Base-by-base conservation (phyloP, 805 yeast genomes). In the Diddensiella transvaalensis region DNA sequence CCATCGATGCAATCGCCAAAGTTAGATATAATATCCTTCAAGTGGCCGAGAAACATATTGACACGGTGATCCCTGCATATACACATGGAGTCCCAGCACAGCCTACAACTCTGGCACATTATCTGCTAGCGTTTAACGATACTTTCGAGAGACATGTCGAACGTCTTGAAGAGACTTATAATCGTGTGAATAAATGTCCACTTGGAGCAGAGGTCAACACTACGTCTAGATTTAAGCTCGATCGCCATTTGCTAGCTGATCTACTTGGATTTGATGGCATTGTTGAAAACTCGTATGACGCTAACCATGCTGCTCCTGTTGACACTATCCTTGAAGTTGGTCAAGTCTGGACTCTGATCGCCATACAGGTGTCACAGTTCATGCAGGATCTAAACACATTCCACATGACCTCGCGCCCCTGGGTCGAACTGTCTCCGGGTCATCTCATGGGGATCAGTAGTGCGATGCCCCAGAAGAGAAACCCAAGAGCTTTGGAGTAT, bases 401-500 rank as follows among this genome's bases (percentile, higher is more conserved):
- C 33, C 51, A 48, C 22, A 44, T 44, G 48, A 48, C 51, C 3
- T 36, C 51, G n/a, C 43, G 44, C 3, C 51, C 51, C 8, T 48
- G 51, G 51, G 36, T 48, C 45, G 15, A 33, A n/a, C 17, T 47
- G 23, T 35, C 50, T 5, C 49, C 49, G 8, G 48, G 48, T 2
- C 40, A 44, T 8, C 43, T 47, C 22, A 43, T 47, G 50, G 47
- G 46, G 19, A 47, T 47, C 38, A 47, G 50, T 38, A 47, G 50
- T 42, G 46, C 50, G 6, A 47, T 47, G 50, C 50, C 50, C 19
- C 50, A 47, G 42, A 47, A 47, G 47, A 39, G 50, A 8, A 47
- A 47, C 18, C 50, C 50, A 15, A 21, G 50, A 6, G 47, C 47
- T 17, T 37, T 47, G 4, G 50, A 47, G 33, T 42, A 42, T 15